A percentile compares a stretch with the other conserved stretches of the same genome.
Conservation (phyloP, 2,329 filamentous ascomycete species). For the Phialemoniopsis sp. region DNA sequence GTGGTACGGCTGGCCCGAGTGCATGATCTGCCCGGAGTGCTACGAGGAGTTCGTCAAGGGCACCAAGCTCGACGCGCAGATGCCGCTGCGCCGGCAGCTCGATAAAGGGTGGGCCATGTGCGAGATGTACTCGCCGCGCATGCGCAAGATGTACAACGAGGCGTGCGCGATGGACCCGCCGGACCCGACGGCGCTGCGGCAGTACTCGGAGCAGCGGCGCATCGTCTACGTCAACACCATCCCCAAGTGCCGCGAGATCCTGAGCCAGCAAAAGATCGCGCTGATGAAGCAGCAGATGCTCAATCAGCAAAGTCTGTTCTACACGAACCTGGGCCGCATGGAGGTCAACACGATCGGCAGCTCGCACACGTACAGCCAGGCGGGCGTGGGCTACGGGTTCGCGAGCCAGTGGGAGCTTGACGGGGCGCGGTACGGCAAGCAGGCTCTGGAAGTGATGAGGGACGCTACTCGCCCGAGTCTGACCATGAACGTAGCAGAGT, state of each 20-base stretch:
- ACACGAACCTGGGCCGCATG: conserved; percentile 1
- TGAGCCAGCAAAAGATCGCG: conserved; percentile 1
- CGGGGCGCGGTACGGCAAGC: conserved; percentile 3
- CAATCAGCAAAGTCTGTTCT: neutral
- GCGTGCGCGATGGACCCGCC: conserved; percentile 19
- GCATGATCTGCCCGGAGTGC: conserved; percentile 27
- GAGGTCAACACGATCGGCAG: neutral
- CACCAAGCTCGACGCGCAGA: conserved; percentile 15
- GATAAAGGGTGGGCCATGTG: conserved; percentile 23
- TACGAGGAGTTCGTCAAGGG: conserved; percentile 21
- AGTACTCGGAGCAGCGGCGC: conserved; percentile 17
- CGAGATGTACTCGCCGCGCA: conserved; percentile 30
- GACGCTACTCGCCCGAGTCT: neutral
- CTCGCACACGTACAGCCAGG: conserved; percentile 4
- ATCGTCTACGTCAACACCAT: conserved; percentile 26
- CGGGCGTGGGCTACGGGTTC: conserved; percentile 6
- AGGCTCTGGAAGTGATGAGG: conserved; percentile 3
- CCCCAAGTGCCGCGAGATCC: conserved; percentile 9
- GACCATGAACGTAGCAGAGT: neutral
- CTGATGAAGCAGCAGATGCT: neutral
- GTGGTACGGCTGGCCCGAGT: conserved; percentile 30
- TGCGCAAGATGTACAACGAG: conserved; percentile 23
- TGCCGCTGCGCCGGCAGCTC: conserved; percentile 17
- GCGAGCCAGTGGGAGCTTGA: conserved; percentile 1
- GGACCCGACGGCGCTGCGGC: conserved; percentile 15